Evolutionary conservation across 257 asterid genomes (phyloP).

Genomic region (Mitragyna speciosa): DNA sequence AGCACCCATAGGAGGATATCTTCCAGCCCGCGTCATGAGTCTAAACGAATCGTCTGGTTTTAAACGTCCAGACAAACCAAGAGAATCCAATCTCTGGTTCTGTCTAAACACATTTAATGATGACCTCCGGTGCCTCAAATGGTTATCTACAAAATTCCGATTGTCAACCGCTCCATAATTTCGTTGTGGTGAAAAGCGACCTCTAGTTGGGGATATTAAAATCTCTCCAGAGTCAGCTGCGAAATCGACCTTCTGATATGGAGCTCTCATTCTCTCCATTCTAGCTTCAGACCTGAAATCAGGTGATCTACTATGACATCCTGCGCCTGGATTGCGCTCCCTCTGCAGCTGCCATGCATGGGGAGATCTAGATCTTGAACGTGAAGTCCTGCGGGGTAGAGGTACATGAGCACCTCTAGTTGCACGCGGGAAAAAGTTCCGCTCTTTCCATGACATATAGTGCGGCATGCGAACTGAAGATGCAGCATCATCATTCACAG

Average conservation of each 20-base stretch:
- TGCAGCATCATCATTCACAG: constrained; percentile 40
- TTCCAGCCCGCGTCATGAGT: constrained; percentile 37
- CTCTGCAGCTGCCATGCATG: constrained; percentile 58
- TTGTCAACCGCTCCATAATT: constrained; percentile 49
- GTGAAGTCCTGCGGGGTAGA: constrained; percentile 49
- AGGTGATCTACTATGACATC: constrained; percentile 63
- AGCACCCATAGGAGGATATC: constrained; percentile 8
- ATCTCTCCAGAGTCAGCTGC: constrained; percentile 50
- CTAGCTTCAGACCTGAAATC: constrained; percentile 59
- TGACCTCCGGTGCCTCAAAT: constrained; percentile 51
- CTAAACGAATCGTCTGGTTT: constrained; percentile 50
- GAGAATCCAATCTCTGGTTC: constrained; percentile 41
- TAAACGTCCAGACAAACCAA: constrained; percentile 38
- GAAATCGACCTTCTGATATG: constrained; percentile 47
- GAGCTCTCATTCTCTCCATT: constrained; percentile 49
- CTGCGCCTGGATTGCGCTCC: constrained; percentile 40
- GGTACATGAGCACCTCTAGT: constrained; percentile 38
- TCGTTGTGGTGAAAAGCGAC: constrained; percentile 50
- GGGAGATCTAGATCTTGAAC: constrained; percentile 85
- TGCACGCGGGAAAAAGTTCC: constrained; percentile 48
- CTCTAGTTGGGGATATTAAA: constrained; percentile 54
- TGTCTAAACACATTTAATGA: constrained; percentile 48
- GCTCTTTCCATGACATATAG: constrained; percentile 48
- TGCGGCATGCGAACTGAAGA: constrained; percentile 41
- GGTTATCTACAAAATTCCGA: constrained; percentile 37